Evolutionary conservation across 495 filamentous ascomycete species (phyloP).

Genomic region (Penicillium waksmanii): DNA sequence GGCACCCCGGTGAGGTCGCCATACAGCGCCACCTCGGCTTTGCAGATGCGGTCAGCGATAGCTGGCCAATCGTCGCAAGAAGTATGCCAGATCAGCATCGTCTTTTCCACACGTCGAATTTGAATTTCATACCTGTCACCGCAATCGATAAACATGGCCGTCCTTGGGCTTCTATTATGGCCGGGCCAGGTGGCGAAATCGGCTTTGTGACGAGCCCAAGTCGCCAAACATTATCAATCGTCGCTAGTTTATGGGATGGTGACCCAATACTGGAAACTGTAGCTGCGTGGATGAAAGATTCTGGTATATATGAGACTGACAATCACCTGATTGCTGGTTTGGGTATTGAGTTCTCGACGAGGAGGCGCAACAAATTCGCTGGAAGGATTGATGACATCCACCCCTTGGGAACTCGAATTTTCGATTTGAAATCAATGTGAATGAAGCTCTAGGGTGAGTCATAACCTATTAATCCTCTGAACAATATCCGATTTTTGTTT

Average conservation of each 20-base stretch:
- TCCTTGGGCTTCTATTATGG: conserved; percentile 23
- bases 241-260: conserved; percentile 19
- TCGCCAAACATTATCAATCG: conserved; percentile 8
- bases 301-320: neutral
- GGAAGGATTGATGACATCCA: conserved; percentile 9
- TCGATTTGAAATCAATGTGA: conserved; percentile 15
- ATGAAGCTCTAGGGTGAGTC: conserved; percentile 17
- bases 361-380: conserved; percentile 25
- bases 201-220: conserved; percentile 23
- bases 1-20: conserved; percentile 23
- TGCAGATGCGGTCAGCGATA: conserved; percentile 15
- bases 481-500: neutral
- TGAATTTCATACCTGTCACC: conserved; percentile 22
- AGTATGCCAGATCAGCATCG: conserved; percentile 25
- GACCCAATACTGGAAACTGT: conserved; percentile 21
- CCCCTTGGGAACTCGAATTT: conserved; percentile 2
- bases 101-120: conserved; percentile 22
- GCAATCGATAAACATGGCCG: conserved; percentile 19
- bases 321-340: conserved; percentile 20
- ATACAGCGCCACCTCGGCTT: conserved; percentile 24
- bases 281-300: neutral
- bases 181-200: conserved; percentile 13
- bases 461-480: neutral
- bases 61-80: conserved; percentile 10
- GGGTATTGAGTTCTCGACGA: conserved; percentile 23